phyloP scores from a whole-genome alignment of 176 grass and related monocot species.

The Dendrocalamus sinicus region DNA sequence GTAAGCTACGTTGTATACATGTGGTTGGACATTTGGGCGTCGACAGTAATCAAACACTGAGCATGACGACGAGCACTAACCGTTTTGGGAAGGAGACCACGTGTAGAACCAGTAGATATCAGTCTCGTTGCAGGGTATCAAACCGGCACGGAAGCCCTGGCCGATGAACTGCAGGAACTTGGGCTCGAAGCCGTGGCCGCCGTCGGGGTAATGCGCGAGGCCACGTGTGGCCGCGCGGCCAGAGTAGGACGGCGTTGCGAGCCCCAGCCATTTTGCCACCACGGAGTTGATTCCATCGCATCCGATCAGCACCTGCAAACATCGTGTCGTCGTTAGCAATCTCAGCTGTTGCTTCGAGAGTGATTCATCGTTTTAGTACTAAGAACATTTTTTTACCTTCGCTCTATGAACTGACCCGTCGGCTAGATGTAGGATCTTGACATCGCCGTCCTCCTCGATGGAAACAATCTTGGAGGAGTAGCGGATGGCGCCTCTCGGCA shows the following conservation, averaged over 20 bases:
- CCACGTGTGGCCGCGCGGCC: slow-evolving; percentile 62
- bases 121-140: slow-evolving; percentile 54
- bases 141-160: slow-evolving; percentile 49
- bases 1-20: no score
- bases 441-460: slow-evolving; percentile 52
- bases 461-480: slow-evolving; percentile 75
- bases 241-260: slow-evolving; percentile 46
- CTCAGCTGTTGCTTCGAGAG: neutral
- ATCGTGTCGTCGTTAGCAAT: neutral
- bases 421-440: slow-evolving; percentile 67
- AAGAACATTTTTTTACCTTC: slow-evolving; percentile 47
- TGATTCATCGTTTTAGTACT: no score
- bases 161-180: slow-evolving; percentile 53
- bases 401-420: slow-evolving; percentile 65
- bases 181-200: slow-evolving; percentile 58
- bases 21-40: no score
- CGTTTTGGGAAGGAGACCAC: slow-evolving; percentile 51
- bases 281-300: slow-evolving; percentile 78
- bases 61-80: neutral
- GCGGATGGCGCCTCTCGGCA: slow-evolving; percentile 64
- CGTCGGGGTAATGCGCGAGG: slow-evolving; percentile 48
- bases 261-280: slow-evolving; percentile 66
- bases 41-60: neutral
- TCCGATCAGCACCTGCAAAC: slow-evolving; percentile 61
- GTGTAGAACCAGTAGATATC: slow-evolving; percentile 84